These are phyloP conservation scores for Phaeoacremonium minimum DNA, from an alignment of 2,329 filamentous ascomycete genomes.

Conservation along the genomic window DNA sequence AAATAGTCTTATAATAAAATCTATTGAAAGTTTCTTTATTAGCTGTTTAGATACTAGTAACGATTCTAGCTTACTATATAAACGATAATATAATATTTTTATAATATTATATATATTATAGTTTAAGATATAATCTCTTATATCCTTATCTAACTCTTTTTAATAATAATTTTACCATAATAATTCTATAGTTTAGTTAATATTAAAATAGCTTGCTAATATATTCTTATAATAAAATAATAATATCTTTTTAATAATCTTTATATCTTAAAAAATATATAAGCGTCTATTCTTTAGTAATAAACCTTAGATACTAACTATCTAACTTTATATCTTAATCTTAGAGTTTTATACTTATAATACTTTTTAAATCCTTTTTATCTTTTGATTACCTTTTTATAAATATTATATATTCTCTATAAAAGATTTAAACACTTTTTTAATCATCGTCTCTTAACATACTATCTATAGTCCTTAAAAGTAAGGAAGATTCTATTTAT, in stretches of 20 bases:
- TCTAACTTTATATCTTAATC: no score
- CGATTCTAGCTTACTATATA: neutral
- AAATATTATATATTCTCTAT: no score
- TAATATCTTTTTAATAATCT: neutral
- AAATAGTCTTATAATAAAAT: slow-evolving; percentile 1
- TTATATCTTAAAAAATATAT: neutral
- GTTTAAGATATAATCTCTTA: neutral
- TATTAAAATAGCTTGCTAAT: neutral
- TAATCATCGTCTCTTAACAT: no score
- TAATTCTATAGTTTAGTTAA: neutral
- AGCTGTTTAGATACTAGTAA: neutral
- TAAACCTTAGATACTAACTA: neutral
- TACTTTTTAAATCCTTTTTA: no score
- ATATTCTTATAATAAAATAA: neutral
- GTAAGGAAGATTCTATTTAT: neutral
- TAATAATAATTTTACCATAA: neutral
- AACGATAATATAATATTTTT: neutral
- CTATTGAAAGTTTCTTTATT: slow-evolving; percentile 1
- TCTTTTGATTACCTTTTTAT: no score
- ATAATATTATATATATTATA: neutral
- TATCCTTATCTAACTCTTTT: neutral
- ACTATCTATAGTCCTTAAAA: neutral
- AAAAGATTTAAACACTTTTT: no score
- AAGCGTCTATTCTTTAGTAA: no score
- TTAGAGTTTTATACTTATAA: no score